phyloP scores from a whole-genome alignment of 73 alveolate genomes.

The Tetrahymena malaccensis region DNA sequence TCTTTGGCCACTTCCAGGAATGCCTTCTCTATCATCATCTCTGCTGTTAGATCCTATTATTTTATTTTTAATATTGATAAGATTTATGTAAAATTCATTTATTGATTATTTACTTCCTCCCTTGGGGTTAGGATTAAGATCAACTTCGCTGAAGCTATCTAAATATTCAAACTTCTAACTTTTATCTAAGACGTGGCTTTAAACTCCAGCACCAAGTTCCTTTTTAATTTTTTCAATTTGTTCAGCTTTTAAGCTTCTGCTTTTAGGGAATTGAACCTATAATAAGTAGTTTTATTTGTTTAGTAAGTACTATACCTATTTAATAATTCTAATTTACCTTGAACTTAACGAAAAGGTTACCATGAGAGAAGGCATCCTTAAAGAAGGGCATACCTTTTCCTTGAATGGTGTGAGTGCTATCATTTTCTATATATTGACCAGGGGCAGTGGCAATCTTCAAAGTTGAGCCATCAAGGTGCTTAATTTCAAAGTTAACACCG shows the following conservation, averaged over 20 bases:
- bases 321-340: not conserved
- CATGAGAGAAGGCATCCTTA: conserved; percentile 41
- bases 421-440: conserved; percentile 91
- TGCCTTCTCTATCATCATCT: conserved; percentile 35
- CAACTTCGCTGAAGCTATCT: conserved; percentile 7
- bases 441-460: conserved; percentile 69
- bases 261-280: not conserved
- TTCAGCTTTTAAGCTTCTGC: not conserved
- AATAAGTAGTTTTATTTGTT: not conserved
- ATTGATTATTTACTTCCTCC: conserved; percentile 24
- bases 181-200: not conserved
- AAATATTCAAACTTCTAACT: not conserved
- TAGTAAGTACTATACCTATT: not conserved
- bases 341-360: conserved; percentile 22
- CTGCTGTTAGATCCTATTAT: not conserved
- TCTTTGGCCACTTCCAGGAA: conserved; percentile 14
- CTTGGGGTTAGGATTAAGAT: conserved; percentile 25
- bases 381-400: conserved; percentile 87
- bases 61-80: not conserved
- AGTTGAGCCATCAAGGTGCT: conserved; percentile 85
- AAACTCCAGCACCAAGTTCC: conserved; percentile 10
- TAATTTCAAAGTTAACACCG: conserved; percentile 80
- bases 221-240: conserved; percentile 1
- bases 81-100: not conserved
- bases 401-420: conserved; percentile 73